Evolutionary conservation across 1,284 basidiomycete genomes (phyloP).

Genomic region (Puccinia horiana): DNA sequence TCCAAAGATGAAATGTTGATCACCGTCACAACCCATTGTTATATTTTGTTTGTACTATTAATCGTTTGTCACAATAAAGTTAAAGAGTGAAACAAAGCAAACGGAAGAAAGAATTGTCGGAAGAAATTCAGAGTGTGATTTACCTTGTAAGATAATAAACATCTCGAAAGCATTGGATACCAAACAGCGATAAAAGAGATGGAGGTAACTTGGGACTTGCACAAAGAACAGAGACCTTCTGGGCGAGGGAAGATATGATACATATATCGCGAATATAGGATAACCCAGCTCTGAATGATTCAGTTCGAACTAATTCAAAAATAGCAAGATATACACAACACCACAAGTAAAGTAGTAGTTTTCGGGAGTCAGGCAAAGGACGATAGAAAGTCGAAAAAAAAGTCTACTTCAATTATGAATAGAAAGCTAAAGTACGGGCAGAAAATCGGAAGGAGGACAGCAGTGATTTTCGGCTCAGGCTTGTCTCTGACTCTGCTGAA

Average conservation of each 20-base stretch:
- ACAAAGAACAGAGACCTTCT: not conserved
- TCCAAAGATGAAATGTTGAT: too few relatives aligned
- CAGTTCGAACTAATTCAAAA: not conserved
- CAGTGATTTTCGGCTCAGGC: slow-evolving; percentile 13
- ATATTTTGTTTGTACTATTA: too few relatives aligned
- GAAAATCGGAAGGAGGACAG: slow-evolving; percentile 9
- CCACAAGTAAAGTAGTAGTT: not conserved
- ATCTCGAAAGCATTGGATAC: not conserved
- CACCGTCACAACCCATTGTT: too few relatives aligned
- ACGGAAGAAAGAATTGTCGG: too few relatives aligned
- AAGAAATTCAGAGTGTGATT: too few relatives aligned
- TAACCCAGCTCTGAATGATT: not conserved
- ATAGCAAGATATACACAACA: not conserved
- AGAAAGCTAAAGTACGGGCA: not conserved
- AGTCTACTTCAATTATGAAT: not conserved
- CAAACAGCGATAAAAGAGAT: not conserved
- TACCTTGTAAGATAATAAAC: not conserved
- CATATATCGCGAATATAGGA: not conserved
- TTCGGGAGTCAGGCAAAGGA: not conserved
- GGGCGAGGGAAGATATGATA: not conserved
- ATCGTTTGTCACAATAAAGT: too few relatives aligned
- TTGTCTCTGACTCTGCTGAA: slow-evolving; percentile 2
- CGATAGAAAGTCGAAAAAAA: not conserved
- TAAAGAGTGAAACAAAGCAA: too few relatives aligned
- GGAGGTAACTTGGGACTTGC: not conserved